Evolutionary conservation across 768 basidiomycete species (phyloP).

Genomic region (Scleroderma citrinum): DNA sequence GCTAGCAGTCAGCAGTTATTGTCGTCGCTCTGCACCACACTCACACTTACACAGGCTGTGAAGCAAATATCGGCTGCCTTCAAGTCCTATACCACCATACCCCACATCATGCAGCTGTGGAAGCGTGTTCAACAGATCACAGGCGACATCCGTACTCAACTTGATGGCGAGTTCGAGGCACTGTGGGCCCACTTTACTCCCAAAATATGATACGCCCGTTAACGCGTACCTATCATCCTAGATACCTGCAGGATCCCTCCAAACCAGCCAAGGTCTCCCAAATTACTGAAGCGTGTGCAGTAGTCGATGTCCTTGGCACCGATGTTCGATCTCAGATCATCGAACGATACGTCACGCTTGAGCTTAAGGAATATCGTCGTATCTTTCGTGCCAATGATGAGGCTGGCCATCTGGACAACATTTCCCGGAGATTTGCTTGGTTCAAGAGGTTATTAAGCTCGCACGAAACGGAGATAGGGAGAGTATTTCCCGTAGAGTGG

Average conservation of each 20-base stretch:
- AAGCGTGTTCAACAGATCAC: constrained; percentile 78
- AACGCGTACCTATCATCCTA: too few species aligned
- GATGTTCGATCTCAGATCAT: constrained; percentile 80
- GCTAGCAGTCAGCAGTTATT: constrained; percentile 53
- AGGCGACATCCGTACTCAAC: constrained; percentile 68
- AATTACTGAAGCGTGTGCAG: constrained; percentile 80
- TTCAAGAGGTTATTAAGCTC: constrained; percentile 79
- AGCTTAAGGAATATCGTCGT: constrained; percentile 92
- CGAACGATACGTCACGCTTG: constrained; percentile 83
- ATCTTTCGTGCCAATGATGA: constrained; percentile 93
- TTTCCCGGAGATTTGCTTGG: constrained; percentile 91
- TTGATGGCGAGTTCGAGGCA: constrained; percentile 87
- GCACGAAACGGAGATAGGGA: constrained; percentile 83
- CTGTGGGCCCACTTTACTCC: constrained; percentile 69
- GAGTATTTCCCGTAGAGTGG: constrained; percentile 84
- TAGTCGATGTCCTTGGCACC: constrained; percentile 80
- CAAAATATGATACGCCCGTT: too few species aligned
- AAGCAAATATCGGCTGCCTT: constrained; percentile 81
- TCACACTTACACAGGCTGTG: constrained; percentile 55
- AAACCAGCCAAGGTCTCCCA: constrained; percentile 58
- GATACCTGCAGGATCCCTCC: constrained; percentile 74
- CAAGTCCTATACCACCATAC: constrained; percentile 71
- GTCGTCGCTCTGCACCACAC: neutral
- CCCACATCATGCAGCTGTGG: constrained; percentile 71
- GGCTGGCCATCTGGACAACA: constrained; percentile 94